These are phyloP conservation scores for Microglena sp. DNA, from an alignment of 139 green algal genomes.

Conservation along the genomic window DNA sequence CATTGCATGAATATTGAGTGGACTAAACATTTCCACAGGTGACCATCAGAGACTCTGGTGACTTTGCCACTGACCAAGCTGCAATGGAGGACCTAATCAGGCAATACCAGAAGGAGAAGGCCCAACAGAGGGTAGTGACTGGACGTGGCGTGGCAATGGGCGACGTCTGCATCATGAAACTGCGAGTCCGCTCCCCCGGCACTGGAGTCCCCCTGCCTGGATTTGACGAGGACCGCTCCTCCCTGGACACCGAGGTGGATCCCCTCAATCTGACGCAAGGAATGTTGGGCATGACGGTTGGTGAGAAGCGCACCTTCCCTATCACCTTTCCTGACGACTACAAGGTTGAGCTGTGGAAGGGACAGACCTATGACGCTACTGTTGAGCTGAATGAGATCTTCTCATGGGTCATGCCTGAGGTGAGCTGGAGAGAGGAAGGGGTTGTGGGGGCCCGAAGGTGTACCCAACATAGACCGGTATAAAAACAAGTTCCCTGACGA, in stretches of 20 bases:
- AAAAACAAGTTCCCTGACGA: conserved; percentile 28
- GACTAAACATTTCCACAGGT: too few species aligned
- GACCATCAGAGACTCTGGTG: conserved; percentile 33
- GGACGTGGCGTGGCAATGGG: conserved; percentile 22
- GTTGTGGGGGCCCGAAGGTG: too few species aligned
- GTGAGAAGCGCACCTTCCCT: conserved; percentile 29
- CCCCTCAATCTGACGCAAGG: conserved; percentile 23
- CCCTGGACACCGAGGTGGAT: conserved; percentile 39
- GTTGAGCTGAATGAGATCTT: conserved; percentile 37
- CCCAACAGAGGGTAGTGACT: conserved; percentile 39
- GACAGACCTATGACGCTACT: conserved; percentile 3
- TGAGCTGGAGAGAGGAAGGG: conserved; percentile 7
- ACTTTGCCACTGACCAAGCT: conserved; percentile 36
- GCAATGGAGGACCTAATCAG: conserved; percentile 46
- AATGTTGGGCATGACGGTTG: conserved; percentile 22
- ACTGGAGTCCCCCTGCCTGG: conserved; percentile 23
- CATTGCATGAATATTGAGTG: too few species aligned
- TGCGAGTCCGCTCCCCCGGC: conserved; percentile 13
- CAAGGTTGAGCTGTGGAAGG: conserved; percentile 38
- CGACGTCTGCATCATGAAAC: conserved; percentile 37
- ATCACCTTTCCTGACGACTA: conserved; percentile 34
- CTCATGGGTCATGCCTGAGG: conserved; percentile 36
- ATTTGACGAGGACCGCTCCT: conserved; percentile 15
- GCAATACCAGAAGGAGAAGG: conserved; percentile 47
- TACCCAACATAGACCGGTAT: too few species aligned